Base-by-base conservation (phyloP, 768 basidiomycete species). In the Nevesoporus exiguus region DNA sequence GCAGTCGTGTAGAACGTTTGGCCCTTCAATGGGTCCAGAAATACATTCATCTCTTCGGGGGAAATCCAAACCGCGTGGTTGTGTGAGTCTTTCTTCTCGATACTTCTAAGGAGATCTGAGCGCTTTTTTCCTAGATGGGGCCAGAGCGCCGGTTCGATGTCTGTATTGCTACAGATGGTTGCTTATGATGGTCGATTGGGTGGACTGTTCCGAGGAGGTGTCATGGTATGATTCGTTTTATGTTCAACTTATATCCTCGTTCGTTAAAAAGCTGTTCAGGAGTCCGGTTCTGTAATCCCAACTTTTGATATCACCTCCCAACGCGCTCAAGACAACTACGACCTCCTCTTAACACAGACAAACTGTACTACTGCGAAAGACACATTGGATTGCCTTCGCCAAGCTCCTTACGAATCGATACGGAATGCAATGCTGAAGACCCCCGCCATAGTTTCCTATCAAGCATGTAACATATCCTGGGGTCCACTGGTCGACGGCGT, bases 201-300 rank as follows among this genome's bases (percentile, higher is more conserved):
- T 10, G 64, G 61, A 5, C 31, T 65, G 5, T 66, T 66, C 46
- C 52, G 30, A 1, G 63, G 59, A 10, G 63, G 42, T 25, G 27
- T 64, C 34, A 60, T 64, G 63, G 61, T 64, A 50, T 19, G 27
- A 2, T 24, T 30, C 10, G 7, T 8, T 6, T n/a, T 1, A 13
- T 19, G 25, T 7, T 6, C 25, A 4, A 22, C 25, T 8, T 0
- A 5, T 5, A 9, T 15, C 3, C 10, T 29, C 27, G 8, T 29
- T 5, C 27, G 8, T 29, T 5, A 29, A 5, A 29, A 5, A 29
- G 8, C 27, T 5, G 5, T 29, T 8, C 27, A 29, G 27, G 27
- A 29, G 8, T 29, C 27, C 8, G 27, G 8, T 29, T 29, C 27
- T 29, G 27, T 8, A 5, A 29, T 8, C 5, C 27, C 27, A 29